phyloP scores from a whole-genome alignment of 179 eudicot species.

The Beta lomatogona region DNA sequence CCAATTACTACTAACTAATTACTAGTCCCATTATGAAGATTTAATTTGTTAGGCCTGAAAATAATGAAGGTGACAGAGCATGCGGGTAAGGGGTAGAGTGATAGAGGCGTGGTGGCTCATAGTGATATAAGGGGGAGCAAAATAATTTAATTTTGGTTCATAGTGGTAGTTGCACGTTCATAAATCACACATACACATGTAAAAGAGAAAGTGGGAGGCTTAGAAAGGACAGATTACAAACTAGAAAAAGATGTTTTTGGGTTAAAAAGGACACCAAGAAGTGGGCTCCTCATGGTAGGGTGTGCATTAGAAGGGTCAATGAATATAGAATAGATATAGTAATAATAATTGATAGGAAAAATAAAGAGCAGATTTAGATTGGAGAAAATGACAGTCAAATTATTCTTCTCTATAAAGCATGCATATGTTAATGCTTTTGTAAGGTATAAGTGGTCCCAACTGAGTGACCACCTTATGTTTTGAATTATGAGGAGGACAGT shows the following conservation, averaged over 20 bases:
- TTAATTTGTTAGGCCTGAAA: background rate
- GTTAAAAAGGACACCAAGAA: slow-evolving; percentile 16
- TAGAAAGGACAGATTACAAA: slow-evolving; percentile 24
- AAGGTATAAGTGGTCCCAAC: slow-evolving; percentile 23
- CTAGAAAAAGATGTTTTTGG: slow-evolving; percentile 12
- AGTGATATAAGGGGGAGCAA: slow-evolving; percentile 25
- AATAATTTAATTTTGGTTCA: slow-evolving; percentile 35
- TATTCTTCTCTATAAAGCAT: slow-evolving; percentile 33
- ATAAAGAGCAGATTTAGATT: slow-evolving; percentile 9
- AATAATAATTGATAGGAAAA: background rate
- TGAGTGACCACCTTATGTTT: slow-evolving; percentile 13
- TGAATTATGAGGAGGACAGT: background rate
- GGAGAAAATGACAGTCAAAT: slow-evolving; percentile 42
- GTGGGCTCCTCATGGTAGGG: slow-evolving; percentile 24
- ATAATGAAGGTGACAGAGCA: slow-evolving; percentile 17
- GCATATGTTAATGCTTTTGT: slow-evolving; percentile 20
- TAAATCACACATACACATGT: slow-evolving; percentile 11
- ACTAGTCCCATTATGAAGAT: background rate
- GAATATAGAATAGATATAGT: background rate
- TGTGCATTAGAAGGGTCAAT: background rate
- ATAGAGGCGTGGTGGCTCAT: background rate
- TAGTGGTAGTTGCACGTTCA: slow-evolving; percentile 42
- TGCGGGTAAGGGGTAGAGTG: slow-evolving; percentile 17
- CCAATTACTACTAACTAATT: too few species aligned
- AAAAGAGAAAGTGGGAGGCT: background rate